Conservation (phyloP, 2,329 filamentous ascomycete species). For the Sporothrix variecibatus region DNA sequence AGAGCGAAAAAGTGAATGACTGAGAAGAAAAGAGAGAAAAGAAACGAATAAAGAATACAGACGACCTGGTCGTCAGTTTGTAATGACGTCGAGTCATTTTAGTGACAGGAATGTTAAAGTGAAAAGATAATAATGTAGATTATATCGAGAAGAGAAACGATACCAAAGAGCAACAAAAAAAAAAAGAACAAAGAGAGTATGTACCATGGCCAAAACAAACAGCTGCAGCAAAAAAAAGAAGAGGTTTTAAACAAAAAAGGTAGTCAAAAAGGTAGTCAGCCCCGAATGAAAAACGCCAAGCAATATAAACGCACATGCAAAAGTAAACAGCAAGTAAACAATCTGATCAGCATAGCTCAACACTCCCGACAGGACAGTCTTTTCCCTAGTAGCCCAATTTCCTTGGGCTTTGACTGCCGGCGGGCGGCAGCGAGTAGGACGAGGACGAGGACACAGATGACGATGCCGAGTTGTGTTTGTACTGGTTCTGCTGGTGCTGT, state of each 20-base stretch:
- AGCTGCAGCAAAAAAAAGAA: background rate
- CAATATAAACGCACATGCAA: background rate
- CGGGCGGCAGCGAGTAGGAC: conserved; percentile 11
- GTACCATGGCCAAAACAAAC: background rate
- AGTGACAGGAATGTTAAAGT: background rate
- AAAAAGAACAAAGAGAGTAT: background rate
- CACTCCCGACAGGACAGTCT: background rate
- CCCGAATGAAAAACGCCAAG: background rate
- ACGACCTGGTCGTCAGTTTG: background rate
- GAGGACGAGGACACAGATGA: conserved; percentile 24
- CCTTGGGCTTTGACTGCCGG: conserved; percentile 24
- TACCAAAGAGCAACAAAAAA: background rate
- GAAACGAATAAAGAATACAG: background rate
- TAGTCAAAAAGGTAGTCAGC: background rate
- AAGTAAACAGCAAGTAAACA: background rate
- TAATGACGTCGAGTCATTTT: background rate
- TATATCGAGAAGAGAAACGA: background rate
- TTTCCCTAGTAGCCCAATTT: conserved; percentile 18
- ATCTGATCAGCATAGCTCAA: background rate
- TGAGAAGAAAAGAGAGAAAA: background rate
- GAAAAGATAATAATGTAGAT: background rate
- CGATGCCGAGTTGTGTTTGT: conserved; percentile 23
- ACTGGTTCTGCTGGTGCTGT: conserved; percentile 1
- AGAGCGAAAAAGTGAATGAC: background rate
- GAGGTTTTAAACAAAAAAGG: background rate